Base-by-base conservation (phyloP, 768 basidiomycete species). In the Auriscalpium microsporum region DNA sequence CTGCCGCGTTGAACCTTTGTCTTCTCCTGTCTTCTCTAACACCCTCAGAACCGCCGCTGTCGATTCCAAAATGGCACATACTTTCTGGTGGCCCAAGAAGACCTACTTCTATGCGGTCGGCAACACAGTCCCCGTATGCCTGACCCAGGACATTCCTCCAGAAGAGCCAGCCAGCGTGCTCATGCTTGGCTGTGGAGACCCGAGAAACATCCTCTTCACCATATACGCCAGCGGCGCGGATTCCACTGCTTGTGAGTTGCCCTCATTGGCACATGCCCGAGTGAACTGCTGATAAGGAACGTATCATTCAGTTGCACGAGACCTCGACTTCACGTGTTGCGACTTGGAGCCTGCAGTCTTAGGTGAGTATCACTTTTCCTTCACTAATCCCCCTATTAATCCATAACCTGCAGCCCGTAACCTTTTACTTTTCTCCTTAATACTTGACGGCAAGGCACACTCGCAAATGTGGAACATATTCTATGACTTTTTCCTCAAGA, bases 21-120 rank as follows among this genome's bases (percentile, higher is more conserved):
- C 28, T 28, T 28, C 28, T 28, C 28, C 28, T 28, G 28, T 28
- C 28, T 4, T 4, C 28, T 28, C 28, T 4, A 28, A 28, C 28
- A 28, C 5, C 28, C 4, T 28, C 28, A 2, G 28, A 28, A 28
- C 28, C 28, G 28, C 28, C 28, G 28, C 4, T 28, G 28, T 28
- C 28, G 28, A 40, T 1, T 14, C 28, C 34, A 40, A 37, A 19
- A 78, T 82, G 79, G 66, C 76, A 4, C 73, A 76, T 49, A 71
- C 75, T 3, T 55, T 78, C 3, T 58, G 67, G n/a, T 78, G 73
- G 72, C 75, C 72, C 3, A 71, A 67, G 10, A 73, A 71, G 58
- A 65, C 65, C 2, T 78, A 73, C 56, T 84, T 81, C 68, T 83
- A 83, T 64, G 76, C 81, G 2, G 68, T 81, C 13, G 82, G 83